Base-by-base conservation (phyloP, 2,329 filamentous ascomycete species). In the Neonectria coccinea region DNA sequence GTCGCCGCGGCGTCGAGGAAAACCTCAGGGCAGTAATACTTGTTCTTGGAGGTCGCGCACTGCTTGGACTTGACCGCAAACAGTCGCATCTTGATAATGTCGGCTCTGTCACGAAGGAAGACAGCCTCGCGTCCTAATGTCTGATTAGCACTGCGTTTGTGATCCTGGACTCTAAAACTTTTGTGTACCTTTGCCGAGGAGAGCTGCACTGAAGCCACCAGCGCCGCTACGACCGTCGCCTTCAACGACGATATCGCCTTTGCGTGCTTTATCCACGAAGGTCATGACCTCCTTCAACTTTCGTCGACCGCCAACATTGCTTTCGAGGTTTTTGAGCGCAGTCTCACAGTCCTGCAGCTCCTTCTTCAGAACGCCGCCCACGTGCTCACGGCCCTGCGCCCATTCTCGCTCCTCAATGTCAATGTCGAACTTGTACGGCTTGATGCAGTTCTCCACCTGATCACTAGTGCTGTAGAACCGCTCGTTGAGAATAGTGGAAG, bases 381-480 rank as follows among this genome's bases (percentile, higher is more conserved):
- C 91, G 71, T 97, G 96, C 50, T 97, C 94, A 56, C 95, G 86
- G 0, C 94, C 94, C 65, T 92, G 89, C 4, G 85, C 79, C 96
- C 96, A 99, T 77, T 99, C 97, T 8, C 89, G 85, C 42, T 94
- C 92, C 74, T 97, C 93, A 48, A 99, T 90, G 73, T 99, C 96
- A 63, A 99, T 97, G 67, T 97, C 94, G 71, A 95, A 98, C 77
- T 99, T 99, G 84, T 95, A 99, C 0, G 97, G 96, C 79, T 99
- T 99, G 80, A 99, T 97, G 77, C 95, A 99, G 76, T 98, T 98
- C 79, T 99, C 96, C 1, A 99, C 92, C 80, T 98, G 96, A 74
- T 99, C 97, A 67, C 92, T 96, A 1, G 97, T 99, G 79, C 95
- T 96, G 81, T 97, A 98, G 68, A 97, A 97, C 14, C 95, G 87